Conservation (phyloP, 768 basidiomycete genomes). For the Cantharellus anzutake region DNA sequence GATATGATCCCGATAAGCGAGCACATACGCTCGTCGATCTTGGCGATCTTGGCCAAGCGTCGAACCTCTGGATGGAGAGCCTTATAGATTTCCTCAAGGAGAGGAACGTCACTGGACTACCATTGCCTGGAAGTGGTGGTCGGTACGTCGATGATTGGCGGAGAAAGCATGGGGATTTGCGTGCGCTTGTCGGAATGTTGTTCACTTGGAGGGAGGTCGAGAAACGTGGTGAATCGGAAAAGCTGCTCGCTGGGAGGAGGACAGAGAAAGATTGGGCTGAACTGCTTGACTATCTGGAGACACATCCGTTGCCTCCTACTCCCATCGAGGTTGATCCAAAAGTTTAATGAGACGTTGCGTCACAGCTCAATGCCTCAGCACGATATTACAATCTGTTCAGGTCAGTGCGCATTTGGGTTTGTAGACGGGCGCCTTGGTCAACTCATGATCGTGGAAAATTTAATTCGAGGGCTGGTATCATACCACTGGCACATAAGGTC, state of each 20-base stretch:
- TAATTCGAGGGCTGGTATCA: no score
- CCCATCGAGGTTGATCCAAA: no score
- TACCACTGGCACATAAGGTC: no score
- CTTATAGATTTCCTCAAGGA: not conserved
- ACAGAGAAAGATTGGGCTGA: not conserved
- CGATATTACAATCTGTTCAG: no score
- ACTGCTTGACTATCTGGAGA: not conserved
- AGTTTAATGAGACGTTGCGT: no score
- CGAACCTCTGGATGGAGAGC: not conserved
- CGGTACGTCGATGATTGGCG: not conserved
- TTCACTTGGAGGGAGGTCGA: no score
- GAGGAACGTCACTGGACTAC: not conserved
- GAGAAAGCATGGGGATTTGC: not conserved
- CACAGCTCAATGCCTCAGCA: no score
- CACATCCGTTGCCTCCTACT: no score
- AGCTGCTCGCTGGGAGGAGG: not conserved
- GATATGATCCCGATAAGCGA: conserved; percentile 29
- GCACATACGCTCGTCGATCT: conserved; percentile 29
- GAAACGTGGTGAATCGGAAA: not conserved
- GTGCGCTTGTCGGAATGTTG: no score
- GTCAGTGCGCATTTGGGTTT: no score
- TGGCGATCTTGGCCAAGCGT: conserved; percentile 7
- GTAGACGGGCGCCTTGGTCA: no score
- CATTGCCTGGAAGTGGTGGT: not conserved
- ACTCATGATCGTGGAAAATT: no score